These are phyloP conservation scores for Teratosphaeria viscida DNA, from an alignment of 2,329 filamentous ascomycete genomes.

Conservation along the genomic window DNA sequence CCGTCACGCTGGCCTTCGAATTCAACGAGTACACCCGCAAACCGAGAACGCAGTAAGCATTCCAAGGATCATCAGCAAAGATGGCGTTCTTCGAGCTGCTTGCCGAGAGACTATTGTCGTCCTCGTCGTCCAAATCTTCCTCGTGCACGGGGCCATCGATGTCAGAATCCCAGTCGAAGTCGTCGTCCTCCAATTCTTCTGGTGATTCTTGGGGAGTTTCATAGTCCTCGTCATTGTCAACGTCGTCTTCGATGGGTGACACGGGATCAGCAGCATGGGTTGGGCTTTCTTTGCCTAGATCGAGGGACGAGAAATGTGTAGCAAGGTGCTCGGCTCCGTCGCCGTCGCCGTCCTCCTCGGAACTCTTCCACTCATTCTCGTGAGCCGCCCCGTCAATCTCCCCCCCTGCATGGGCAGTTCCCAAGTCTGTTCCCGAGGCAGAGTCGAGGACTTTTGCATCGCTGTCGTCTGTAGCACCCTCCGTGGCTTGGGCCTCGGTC, in stretches of 20 bases:
- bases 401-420: background rate
- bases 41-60: conserved; percentile 50
- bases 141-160: conserved; percentile 16
- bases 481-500: conserved; percentile 1
- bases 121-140: conserved; percentile 4
- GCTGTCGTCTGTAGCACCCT: background rate
- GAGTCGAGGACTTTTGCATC: background rate
- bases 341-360: background rate
- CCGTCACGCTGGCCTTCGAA: conserved; percentile 42
- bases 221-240: conserved; percentile 6
- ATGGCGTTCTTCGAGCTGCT: conserved; percentile 27
- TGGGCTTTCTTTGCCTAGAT: background rate
- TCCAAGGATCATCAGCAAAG: conserved; percentile 46
- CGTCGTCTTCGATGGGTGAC: background rate
- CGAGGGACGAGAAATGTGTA: background rate
- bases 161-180: conserved; percentile 24
- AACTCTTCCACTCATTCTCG: background rate
- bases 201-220: conserved; percentile 12
- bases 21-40: conserved; percentile 45
- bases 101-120: background rate
- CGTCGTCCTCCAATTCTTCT: conserved; percentile 20
- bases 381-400: background rate
- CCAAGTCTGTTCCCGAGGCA: background rate
- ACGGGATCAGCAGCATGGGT: background rate
- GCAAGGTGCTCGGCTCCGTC: background rate